phyloP scores from a whole-genome alignment of 768 basidiomycete genomes.

The Macrocybe gigantea region DNA sequence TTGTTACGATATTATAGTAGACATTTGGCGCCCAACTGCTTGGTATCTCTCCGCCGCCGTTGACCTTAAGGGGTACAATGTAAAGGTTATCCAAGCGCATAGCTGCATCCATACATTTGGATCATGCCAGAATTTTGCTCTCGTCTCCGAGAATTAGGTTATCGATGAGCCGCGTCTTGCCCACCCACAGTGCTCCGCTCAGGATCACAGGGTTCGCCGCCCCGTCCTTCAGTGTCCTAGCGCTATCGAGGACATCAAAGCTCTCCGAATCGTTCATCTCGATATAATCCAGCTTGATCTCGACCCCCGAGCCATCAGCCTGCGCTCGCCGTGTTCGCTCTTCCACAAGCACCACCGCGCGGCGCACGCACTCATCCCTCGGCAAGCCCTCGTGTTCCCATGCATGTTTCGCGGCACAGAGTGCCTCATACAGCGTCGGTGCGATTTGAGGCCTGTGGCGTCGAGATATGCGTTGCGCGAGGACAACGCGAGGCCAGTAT shows the following conservation, averaged over 20 bases:
- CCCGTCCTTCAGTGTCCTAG: constrained; percentile 18
- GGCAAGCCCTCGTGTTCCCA: constrained; percentile 46
- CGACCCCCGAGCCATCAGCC: constrained; percentile 32
- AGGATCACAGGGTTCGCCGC: constrained; percentile 48
- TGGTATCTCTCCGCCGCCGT: too few relatives aligned
- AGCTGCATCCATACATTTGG: background rate
- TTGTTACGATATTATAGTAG: too few relatives aligned
- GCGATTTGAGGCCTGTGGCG: constrained; percentile 56
- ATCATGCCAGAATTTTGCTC: constrained; percentile 26
- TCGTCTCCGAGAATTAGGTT: constrained; percentile 73
- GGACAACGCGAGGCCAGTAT: constrained; percentile 75
- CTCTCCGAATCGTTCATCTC: constrained; percentile 80
- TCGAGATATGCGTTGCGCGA: constrained; percentile 87
- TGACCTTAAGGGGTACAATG: background rate
- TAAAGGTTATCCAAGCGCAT: background rate
- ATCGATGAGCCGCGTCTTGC: constrained; percentile 87
- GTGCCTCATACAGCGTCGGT: constrained; percentile 63
- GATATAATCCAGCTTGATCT: constrained; percentile 75
- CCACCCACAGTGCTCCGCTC: constrained; percentile 85
- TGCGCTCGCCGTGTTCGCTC: constrained; percentile 21
- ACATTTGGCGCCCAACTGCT: too few relatives aligned
- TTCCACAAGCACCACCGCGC: constrained; percentile 37
- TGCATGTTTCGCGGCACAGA: constrained; percentile 46
- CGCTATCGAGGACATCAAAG: constrained; percentile 54
- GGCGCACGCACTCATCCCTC: constrained; percentile 42